Evolutionary conservation across 345 rosid species (phyloP).

Genomic region (Syzygium aqueum): DNA sequence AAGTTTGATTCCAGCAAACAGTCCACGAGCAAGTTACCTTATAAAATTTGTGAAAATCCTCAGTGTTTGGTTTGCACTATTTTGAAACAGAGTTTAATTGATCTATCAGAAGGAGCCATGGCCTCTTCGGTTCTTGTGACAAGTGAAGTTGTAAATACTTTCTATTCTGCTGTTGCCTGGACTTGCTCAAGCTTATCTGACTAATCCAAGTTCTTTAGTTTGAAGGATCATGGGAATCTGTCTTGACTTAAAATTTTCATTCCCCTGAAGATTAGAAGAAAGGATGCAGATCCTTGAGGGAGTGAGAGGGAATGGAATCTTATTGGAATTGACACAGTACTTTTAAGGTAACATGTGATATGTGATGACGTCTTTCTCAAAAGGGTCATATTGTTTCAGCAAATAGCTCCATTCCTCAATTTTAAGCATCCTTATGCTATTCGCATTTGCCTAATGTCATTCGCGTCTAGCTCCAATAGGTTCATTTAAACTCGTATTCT

Average conservation of each 20-base stretch:
- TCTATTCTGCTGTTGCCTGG: background rate
- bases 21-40: background rate
- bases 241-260: background rate
- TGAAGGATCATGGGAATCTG: background rate
- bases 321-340: background rate
- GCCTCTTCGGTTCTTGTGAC: background rate
- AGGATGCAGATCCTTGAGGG: background rate
- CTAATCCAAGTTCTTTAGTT: background rate
- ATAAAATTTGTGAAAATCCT: background rate
- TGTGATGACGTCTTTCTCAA: background rate
- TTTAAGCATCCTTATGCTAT: background rate
- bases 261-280: background rate
- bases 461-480: background rate
- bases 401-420: background rate
- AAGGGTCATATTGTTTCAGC: background rate
- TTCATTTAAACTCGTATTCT: background rate
- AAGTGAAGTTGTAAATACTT: background rate
- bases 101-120: background rate
- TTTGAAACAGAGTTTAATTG: background rate
- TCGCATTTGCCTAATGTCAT: background rate
- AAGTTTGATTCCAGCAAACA: background rate
- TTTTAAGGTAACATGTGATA: background rate
- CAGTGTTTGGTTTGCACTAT: background rate
- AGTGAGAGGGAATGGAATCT: background rate
- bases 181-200: background rate